Conservation (phyloP, 495 filamentous ascomycete species). For the Hypoxylon trugodes region DNA sequence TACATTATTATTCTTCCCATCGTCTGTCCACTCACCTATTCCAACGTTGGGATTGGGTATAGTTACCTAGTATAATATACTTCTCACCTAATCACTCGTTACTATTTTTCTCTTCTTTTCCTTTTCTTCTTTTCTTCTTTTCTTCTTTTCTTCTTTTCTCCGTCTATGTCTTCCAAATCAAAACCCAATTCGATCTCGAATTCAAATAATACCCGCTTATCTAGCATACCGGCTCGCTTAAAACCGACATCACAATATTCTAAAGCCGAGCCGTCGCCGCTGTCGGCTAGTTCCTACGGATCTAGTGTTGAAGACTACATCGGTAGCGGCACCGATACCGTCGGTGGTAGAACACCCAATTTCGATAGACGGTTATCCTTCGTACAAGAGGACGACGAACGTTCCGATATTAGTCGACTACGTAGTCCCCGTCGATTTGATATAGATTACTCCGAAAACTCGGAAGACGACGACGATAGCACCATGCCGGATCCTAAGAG, state of each 20-base stretch:
- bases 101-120: background rate
- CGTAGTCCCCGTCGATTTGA: slow-evolving; percentile 26
- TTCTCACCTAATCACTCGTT: slow-evolving; percentile 12
- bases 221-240: slow-evolving; percentile 35
- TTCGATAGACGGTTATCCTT: slow-evolving; percentile 33
- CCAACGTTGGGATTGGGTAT: no score
- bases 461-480: slow-evolving; percentile 42
- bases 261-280: slow-evolving; percentile 31
- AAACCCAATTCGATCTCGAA: slow-evolving; percentile 12
- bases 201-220: slow-evolving; percentile 33
- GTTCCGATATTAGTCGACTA: slow-evolving; percentile 20
- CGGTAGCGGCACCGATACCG: slow-evolving; percentile 40
- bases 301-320: slow-evolving; percentile 40
- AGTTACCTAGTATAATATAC: background rate
- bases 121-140: background rate
- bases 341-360: slow-evolving; percentile 33
- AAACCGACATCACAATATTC: slow-evolving; percentile 35
- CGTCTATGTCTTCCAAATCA: slow-evolving; percentile 10
- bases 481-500: slow-evolving; percentile 35
- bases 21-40: no score
- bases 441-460: slow-evolving; percentile 31
- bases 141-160: background rate
- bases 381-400: slow-evolving; percentile 36
- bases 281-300: slow-evolving; percentile 38
- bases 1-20: no score